Percentiles rank a stretch among this genome's conserved stretches.
These are phyloP conservation scores for Pichia insulana DNA, from an alignment of 805 yeast genomes.

Conservation along the genomic window DNA sequence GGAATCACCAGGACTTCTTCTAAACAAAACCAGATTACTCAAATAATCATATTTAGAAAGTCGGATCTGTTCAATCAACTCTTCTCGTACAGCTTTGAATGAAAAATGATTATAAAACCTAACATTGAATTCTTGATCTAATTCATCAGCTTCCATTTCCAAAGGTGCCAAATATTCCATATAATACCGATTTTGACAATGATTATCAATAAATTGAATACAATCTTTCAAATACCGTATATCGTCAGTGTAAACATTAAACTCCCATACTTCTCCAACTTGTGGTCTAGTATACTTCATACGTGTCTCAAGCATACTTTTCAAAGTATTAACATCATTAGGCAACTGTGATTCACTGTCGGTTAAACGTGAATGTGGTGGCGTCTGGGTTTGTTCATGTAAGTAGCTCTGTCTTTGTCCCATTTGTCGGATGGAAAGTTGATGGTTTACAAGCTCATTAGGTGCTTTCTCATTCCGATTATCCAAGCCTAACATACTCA, in stretches of 20 bases:
- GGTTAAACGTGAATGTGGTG: neutral
- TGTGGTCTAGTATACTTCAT: conserved; percentile 9
- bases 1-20: neutral
- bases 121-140: conserved; percentile 5
- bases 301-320: conserved; percentile 3
- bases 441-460: neutral
- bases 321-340: conserved; percentile 2
- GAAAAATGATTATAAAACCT: conserved; percentile 8
- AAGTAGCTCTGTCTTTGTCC: no score
- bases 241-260: conserved; percentile 6
- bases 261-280: conserved; percentile 11
- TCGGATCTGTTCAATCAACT: conserved; percentile 3
- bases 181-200: conserved; percentile 1
- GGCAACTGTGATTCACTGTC: neutral
- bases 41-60: conserved; percentile 2
- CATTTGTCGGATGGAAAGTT: no score
- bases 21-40: neutral
- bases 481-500: conserved; percentile 6
- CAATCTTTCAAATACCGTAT: conserved; percentile 1
- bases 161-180: conserved; percentile 2
- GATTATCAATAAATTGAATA: conserved; percentile 8
- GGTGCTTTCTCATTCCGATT: neutral
- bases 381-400: neutral
- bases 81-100: conserved; percentile 1
- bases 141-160: conserved; percentile 2